A percentile compares a stretch with the other conserved stretches of the same genome.
These are phyloP conservation scores for Mycena polygramma DNA, from an alignment of 768 basidiomycete species.

Conservation along the genomic window DNA sequence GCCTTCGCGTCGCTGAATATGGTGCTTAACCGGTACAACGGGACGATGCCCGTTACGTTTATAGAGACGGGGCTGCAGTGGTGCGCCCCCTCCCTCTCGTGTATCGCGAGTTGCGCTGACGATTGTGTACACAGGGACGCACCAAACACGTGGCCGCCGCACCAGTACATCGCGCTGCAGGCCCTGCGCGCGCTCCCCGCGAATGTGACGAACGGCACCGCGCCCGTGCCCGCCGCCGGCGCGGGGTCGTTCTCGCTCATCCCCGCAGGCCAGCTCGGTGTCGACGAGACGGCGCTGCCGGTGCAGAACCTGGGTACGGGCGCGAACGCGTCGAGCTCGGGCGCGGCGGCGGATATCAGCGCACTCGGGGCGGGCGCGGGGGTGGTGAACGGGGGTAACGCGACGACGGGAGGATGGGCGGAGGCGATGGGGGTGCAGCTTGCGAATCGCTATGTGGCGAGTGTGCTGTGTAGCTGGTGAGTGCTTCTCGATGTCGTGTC, in stretches of 20 bases:
- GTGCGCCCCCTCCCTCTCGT: constrained; percentile 50
- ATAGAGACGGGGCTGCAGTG: constrained; percentile 86
- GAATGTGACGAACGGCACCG: constrained; percentile 69
- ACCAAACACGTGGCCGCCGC: constrained; percentile 92
- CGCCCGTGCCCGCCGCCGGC: constrained; percentile 64
- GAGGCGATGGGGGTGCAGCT: constrained; percentile 74
- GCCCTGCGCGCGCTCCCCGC: constrained; percentile 82
- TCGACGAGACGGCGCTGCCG: constrained; percentile 79
- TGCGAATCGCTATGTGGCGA: constrained; percentile 87
- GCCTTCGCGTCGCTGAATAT: constrained; percentile 83
- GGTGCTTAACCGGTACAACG: constrained; percentile 88
- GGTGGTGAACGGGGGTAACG: constrained; percentile 79
- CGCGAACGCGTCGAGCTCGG: constrained; percentile 64
- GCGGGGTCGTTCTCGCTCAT: constrained; percentile 77
- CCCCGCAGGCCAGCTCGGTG: constrained; percentile 84
- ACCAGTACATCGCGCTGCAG: constrained; percentile 83
- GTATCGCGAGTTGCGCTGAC: constrained; percentile 1
- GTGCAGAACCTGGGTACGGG: constrained; percentile 67
- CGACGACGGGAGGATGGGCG: constrained; percentile 73
- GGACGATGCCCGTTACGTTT: constrained; percentile 87
- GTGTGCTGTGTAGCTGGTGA: constrained; percentile 91
- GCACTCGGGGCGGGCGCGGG: constrained; percentile 44
- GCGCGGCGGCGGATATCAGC: constrained; percentile 73
- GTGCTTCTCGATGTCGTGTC: constrained; percentile 38
- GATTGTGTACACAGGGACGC: constrained; percentile 71